Evolutionary conservation across 805 yeast species (phyloP).

Genomic region (Saccharomycopsis sp.): DNA sequence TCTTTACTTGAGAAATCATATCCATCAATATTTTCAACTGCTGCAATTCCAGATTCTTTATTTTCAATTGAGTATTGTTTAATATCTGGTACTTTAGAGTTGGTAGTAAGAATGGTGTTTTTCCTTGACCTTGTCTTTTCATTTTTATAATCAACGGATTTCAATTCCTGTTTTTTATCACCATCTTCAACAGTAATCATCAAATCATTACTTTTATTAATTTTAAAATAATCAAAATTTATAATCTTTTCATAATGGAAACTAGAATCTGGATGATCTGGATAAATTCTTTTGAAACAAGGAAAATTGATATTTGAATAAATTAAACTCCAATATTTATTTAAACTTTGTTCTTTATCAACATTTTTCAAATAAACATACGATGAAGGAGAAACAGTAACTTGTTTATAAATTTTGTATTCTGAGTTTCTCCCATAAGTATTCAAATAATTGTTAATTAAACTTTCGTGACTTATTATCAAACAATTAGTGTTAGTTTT

Average conservation of each 20-base stretch:
- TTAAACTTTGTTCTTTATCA: neutral
- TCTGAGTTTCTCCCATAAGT: slow-evolving; percentile 3
- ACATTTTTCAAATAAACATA: slow-evolving; percentile 9
- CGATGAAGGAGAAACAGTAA: slow-evolving; percentile 11
- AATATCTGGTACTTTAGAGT: neutral
- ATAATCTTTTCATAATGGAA: slow-evolving; percentile 9
- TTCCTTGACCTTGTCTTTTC: slow-evolving; percentile 3
- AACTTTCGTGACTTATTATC: slow-evolving; percentile 11
- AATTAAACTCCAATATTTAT: slow-evolving; percentile 9
- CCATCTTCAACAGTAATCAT: too few relatives aligned
- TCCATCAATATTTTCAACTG: neutral
- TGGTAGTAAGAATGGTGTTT: slow-evolving; percentile 13
- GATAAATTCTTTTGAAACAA: slow-evolving; percentile 9
- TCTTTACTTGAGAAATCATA: neutral
- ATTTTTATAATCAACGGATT: neutral
- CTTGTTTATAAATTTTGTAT: slow-evolving; percentile 1
- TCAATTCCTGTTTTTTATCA: too few relatives aligned
- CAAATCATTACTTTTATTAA: too few relatives aligned
- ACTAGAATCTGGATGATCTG: neutral
- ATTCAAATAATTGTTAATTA: slow-evolving; percentile 14
- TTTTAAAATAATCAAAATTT: slow-evolving; percentile 7
- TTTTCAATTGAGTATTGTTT: neutral
- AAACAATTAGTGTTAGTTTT: slow-evolving; percentile 2
- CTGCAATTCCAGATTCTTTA: neutral
- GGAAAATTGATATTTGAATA: slow-evolving; percentile 13